Base-by-base conservation (phyloP, 345 rosid genomes). In the Rhodamnia rubescens region DNA sequence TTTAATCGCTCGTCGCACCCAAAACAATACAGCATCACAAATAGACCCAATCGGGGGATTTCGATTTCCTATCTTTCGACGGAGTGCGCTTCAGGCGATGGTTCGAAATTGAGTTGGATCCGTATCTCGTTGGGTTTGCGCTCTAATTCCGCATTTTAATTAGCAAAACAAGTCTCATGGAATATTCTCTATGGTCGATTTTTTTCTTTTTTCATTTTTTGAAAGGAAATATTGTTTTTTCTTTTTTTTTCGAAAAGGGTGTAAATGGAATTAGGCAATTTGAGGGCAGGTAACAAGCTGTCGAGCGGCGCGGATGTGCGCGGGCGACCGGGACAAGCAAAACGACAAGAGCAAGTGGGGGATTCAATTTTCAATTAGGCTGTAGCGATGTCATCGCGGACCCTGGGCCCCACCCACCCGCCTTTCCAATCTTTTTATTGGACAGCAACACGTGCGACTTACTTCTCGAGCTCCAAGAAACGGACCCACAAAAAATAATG, bases 121-220 rank as follows among this genome's bases (percentile, higher is more conserved):
- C 0, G 3, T 21, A 32, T 15, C 75, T 29, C 44, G 0, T 8
- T 2, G 2, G 7, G 74, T 8, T 0, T 8, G 11, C 3, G 6
- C 44, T 64, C 11, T 20, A 2, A 8, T 36, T 3, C 6, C 29
- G 18, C 69, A n/a, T 59, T 27, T 14, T 6, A 14, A 27, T 27
- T 6, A 7, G 36, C 74, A 14, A 27, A 59, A 59, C 36, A 14
- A 69, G 26, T 9, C 6, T 21, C 36, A 2, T 36, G 10, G 24
- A 2, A 12, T 5, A 8, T 4, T 69, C 24, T 69, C 78, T 1
- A 9, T 3, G 7, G 47, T 20, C 47, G 3, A 18, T 64, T 64
- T 64, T 16, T 29, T 22, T 3, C 3, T 15, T 7, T 61, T 29
- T 0, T 0, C 0, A 3, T 29, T 29, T 15, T 20, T 29, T 8